Evolutionary conservation across 305 asterid species (phyloP), one percentile per base, ranked within the genome.

Genomic region (Solanum chacoense): DNA sequence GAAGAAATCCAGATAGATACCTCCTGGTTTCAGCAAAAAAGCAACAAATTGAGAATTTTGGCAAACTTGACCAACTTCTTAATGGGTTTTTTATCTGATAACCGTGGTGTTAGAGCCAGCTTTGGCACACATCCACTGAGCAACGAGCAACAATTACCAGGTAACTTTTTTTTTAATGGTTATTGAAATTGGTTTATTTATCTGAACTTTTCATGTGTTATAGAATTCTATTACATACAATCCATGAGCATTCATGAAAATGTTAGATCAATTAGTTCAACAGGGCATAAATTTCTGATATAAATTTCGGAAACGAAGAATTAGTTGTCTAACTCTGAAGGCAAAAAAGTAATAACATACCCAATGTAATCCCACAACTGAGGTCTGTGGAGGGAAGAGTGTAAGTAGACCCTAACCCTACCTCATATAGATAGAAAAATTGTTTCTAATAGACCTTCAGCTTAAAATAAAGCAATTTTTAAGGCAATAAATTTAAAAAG

Each of bases 1-100:
- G 84, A 37, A 77, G 26, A 63, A 63, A 63, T 12, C 72, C 7
- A 77, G 89, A 85, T 75, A 73, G 18, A 63, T 80, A 81, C 89
- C 90, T 11, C 84, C 83, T 88, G 85, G 79, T 73, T 85, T 88
- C 7, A 81, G 86, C 65, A 83, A 83, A 29, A 45, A 35, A 74
- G 35, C 72, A 74, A 85, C 77, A 13, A 84, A 22, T 55, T n/a
- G 79, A 73, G 24, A 72, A 42, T 84, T 73, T 40, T 69, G 87
- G 87, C 34, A n/a, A 45, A 12, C 9, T 28, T 9, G 14, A 65
- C 73, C 31, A 55, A 55, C 67, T 18, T 55, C 67, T 55, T 2
- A 55, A 55, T 55, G 67, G n/a, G 67, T 18, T 55, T 55, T 18
- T 55, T 55, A 18, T 7, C 67, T 3, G n/a, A 55, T 55, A 55